Conservation (phyloP, 768 basidiomycete species). For the Hortiboletus flavorubellus region DNA sequence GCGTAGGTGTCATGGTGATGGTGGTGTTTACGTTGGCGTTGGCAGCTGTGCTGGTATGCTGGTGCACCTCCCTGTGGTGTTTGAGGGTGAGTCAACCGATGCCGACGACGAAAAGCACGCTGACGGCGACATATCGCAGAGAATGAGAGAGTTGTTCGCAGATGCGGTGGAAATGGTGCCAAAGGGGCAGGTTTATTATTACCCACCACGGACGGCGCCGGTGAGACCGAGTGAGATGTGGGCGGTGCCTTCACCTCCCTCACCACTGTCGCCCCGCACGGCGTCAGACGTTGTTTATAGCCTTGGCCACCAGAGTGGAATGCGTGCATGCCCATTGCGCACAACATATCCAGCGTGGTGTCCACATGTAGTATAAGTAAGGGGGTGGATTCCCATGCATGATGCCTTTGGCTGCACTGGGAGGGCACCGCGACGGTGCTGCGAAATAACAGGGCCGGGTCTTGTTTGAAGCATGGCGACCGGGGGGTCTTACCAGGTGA, state of each 20-base stretch:
- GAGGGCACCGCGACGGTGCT: too few relatives aligned
- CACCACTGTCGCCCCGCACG: background rate
- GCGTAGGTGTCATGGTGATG: constrained; percentile 68
- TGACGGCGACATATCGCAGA: constrained; percentile 10
- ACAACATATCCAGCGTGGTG: constrained; percentile 3
- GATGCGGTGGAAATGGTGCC: background rate
- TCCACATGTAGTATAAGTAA: constrained; percentile 12
- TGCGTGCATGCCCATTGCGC: constrained; percentile 1
- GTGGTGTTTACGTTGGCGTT: constrained; percentile 61
- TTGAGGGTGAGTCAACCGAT: constrained; percentile 50
- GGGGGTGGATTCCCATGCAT: background rate
- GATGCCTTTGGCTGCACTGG: too few relatives aligned
- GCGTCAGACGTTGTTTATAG: constrained; percentile 6
- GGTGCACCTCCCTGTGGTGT: constrained; percentile 68
- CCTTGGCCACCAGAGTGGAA: background rate
- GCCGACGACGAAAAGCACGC: background rate
- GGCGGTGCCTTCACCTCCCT: background rate
- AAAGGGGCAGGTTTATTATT: background rate
- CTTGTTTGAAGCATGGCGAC: background rate
- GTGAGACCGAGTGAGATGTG: background rate
- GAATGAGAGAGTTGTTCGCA: background rate
- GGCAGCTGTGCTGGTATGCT: constrained; percentile 54
- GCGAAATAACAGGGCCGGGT: background rate
- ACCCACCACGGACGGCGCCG: background rate
- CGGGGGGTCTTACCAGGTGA: constrained; percentile 3